phyloP scores from a whole-genome alignment of 257 asterid species.

The Ocimum tenuiflorum region DNA sequence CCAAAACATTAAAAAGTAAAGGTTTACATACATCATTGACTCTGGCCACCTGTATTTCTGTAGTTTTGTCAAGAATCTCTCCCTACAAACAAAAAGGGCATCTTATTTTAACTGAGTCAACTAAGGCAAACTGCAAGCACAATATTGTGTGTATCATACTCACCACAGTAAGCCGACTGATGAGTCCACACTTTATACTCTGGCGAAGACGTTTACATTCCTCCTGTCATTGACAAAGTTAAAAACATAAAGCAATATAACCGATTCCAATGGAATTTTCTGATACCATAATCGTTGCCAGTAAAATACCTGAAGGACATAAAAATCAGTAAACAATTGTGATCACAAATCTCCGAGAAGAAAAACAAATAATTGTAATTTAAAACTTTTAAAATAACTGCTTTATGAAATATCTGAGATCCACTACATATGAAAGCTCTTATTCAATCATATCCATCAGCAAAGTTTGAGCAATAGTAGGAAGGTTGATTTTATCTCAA shows the following conservation, averaged over 20 bases:
- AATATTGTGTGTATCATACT: conserved; percentile 3
- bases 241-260: not conserved
- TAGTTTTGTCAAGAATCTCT: conserved; percentile 93
- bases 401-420: conserved; percentile 3
- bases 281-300: not conserved
- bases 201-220: conserved; percentile 99
- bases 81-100: conserved; percentile 51
- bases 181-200: conserved; percentile 92
- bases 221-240: conserved; percentile 62
- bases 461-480: not conserved
- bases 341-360: not conserved
- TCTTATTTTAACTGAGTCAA: conserved; percentile 4
- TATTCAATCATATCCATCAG: conserved; percentile 1
- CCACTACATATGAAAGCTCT: not conserved
- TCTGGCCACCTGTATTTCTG: conserved; percentile 80
- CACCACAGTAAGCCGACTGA: conserved; percentile 91
- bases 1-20: conserved; percentile 4
- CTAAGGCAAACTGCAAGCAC: not conserved
- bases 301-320: not conserved
- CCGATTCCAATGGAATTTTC: not conserved
- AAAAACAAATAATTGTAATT: not conserved
- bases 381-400: not conserved
- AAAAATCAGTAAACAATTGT: not conserved
- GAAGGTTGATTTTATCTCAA: not conserved
- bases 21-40: conserved; percentile 74